Percentiles rank a stretch among this genome's conserved stretches.
phyloP scores from a whole-genome alignment of 2,329 filamentous ascomycete species.

The Diaporthe nobilis region DNA sequence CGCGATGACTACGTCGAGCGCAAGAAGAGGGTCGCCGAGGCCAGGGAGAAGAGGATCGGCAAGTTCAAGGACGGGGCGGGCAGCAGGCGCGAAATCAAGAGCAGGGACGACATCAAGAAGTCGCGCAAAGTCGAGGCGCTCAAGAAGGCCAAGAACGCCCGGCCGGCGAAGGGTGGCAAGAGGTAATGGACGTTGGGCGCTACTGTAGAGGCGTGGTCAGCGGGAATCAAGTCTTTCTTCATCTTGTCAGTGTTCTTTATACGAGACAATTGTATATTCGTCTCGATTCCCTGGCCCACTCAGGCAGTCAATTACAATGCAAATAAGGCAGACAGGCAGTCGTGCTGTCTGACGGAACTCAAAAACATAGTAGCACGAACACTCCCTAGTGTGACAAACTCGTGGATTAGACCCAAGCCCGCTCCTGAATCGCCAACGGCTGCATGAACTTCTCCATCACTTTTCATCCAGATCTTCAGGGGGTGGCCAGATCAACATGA shows the following conservation, averaged over 20 bases:
- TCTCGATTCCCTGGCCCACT: neutral
- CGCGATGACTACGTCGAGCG: conserved; percentile 90
- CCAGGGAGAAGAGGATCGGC: conserved; percentile 86
- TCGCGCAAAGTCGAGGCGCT: conserved; percentile 82
- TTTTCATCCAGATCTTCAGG: neutral
- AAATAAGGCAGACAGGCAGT: neutral
- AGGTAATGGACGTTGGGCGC: neutral
- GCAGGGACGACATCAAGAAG: conserved; percentile 87
- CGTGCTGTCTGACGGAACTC: neutral
- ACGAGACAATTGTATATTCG: neutral
- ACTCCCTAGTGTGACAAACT: neutral
- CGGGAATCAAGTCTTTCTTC: neutral
- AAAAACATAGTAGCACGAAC: too few relatives aligned
- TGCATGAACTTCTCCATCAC: neutral
- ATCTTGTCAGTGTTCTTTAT: neutral
- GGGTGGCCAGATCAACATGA: neutral
- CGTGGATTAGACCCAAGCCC: neutral
- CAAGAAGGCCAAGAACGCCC: conserved; percentile 88
- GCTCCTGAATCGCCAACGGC: neutral
- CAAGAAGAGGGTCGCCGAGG: conserved; percentile 91
- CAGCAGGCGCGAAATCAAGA: conserved; percentile 84
- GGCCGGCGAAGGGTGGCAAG: conserved; percentile 73
- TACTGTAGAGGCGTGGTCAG: neutral
- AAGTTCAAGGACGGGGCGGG: conserved; percentile 80
- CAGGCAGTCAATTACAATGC: neutral